Conservation (phyloP, 257 asterid genomes). For the Perilla frutescens region DNA sequence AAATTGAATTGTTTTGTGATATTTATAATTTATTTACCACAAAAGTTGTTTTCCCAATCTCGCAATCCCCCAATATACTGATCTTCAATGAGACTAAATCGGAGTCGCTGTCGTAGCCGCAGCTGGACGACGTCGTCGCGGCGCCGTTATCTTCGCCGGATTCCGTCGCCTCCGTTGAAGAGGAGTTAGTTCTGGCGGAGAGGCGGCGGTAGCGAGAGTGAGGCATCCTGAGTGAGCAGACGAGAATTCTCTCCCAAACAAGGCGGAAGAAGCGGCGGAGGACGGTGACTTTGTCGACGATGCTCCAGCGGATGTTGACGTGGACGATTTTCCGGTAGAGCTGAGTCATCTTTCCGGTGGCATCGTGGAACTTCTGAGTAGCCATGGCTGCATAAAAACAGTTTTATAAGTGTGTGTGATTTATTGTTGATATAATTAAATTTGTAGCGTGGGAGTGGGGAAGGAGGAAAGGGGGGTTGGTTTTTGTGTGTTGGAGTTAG, state of each 20-base stretch:
- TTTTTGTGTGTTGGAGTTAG: conserved; percentile 12
- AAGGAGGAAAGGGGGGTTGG: background rate
- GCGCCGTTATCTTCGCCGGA: conserved; percentile 30
- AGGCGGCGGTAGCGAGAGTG: conserved; percentile 53
- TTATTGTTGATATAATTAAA: background rate
- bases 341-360: conserved; percentile 63
- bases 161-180: background rate
- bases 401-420: background rate
- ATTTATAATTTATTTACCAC: conserved; percentile 49
- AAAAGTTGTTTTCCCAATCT: conserved; percentile 90
- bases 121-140: conserved; percentile 37
- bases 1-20: no score
- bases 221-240: conserved; percentile 61
- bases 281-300: conserved; percentile 55
- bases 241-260: conserved; percentile 66
- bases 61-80: conserved; percentile 86
- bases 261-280: conserved; percentile 57
- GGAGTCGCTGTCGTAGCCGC: conserved; percentile 60
- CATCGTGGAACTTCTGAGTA: conserved; percentile 50
- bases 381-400: conserved; percentile 30
- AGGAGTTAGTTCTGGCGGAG: conserved; percentile 38
- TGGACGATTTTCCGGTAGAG: conserved; percentile 67
- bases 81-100: conserved; percentile 89
- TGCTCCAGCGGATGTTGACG: conserved; percentile 65
- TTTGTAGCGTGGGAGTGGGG: background rate